Percentiles rank a stretch among this genome's conserved stretches.
Conservation (phyloP, 257 asterid species). For the Nicotiana knightiana region DNA sequence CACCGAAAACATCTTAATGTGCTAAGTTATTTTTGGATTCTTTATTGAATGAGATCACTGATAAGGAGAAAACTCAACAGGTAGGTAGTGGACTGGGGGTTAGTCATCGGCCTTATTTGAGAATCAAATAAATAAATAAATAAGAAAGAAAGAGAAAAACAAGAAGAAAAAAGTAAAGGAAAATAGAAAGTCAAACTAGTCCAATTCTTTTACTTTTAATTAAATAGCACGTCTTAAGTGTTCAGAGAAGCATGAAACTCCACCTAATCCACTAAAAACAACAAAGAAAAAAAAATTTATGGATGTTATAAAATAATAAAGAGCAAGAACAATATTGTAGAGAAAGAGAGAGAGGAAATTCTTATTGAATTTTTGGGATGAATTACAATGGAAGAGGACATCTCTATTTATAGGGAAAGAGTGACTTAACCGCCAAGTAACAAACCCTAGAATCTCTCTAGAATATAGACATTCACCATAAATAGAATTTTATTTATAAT, state of each 20-base stretch:
- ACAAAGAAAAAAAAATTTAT: background rate
- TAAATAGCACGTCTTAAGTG: background rate
- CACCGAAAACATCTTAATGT: background rate
- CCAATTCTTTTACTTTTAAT: background rate
- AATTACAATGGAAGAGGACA: no score
- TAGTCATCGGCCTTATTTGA: background rate
- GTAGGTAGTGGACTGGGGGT: slow-evolving; percentile 15
- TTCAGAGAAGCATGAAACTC: background rate
- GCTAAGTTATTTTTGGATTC: background rate
- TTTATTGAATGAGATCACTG: background rate
- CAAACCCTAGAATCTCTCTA: no score
- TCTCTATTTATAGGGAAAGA: no score
- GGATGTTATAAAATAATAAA: no score
- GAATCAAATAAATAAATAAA: background rate
- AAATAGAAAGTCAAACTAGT: slow-evolving; percentile 12
- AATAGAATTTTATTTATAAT: no score
- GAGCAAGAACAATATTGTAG: no score
- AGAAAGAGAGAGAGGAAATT: no score
- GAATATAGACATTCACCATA: no score
- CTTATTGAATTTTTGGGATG: no score
- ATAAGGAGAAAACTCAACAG: background rate
- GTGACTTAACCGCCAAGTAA: no score
- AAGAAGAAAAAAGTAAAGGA: no score
- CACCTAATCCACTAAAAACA: background rate
- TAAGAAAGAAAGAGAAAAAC: background rate